Percentiles rank a stretch among this genome's conserved stretches.
These are phyloP conservation scores for Spathaspora arborariae DNA, from an alignment of 805 yeast genomes.

Conservation along the genomic window DNA sequence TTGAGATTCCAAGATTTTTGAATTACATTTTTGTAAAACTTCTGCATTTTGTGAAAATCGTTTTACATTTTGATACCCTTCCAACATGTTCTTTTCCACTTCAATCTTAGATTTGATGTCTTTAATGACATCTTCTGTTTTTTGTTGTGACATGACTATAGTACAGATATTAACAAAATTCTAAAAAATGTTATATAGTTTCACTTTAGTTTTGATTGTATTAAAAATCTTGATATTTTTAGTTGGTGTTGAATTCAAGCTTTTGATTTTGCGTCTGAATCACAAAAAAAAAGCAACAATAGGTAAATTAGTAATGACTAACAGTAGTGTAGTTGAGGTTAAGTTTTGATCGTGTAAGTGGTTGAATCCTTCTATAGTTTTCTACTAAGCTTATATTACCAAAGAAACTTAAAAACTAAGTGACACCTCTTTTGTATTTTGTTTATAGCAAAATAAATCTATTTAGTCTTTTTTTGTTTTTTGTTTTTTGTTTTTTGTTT, in stretches of 20 bases:
- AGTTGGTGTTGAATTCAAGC: not conserved
- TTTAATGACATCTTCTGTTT: slow-evolving; percentile 34
- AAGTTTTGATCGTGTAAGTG: too few relatives aligned
- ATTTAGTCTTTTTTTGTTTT: not conserved
- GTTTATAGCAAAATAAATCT: not conserved
- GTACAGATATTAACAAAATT: not conserved
- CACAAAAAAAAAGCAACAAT: not conserved
- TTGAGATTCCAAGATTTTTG: slow-evolving; percentile 86
- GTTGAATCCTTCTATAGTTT: too few relatives aligned
- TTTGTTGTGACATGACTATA: slow-evolving; percentile 1
- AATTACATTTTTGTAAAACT: slow-evolving; percentile 88
- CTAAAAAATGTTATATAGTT: not conserved
- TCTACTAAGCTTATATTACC: too few relatives aligned
- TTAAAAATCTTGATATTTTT: not conserved
- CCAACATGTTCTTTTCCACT: slow-evolving; percentile 81
- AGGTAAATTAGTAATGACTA: too few relatives aligned
- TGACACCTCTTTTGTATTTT: not conserved
- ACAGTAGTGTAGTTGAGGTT: too few relatives aligned
- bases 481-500: not conserved
- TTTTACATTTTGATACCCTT: slow-evolving; percentile 80
- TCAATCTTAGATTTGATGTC: slow-evolving; percentile 86
- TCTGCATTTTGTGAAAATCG: slow-evolving; percentile 73
- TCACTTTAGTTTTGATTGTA: not conserved
- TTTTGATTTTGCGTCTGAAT: not conserved
- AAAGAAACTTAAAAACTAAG: too few relatives aligned